Base-by-base conservation (phyloP, 2,329 filamentous ascomycete species). In the Venturia effusa region DNA sequence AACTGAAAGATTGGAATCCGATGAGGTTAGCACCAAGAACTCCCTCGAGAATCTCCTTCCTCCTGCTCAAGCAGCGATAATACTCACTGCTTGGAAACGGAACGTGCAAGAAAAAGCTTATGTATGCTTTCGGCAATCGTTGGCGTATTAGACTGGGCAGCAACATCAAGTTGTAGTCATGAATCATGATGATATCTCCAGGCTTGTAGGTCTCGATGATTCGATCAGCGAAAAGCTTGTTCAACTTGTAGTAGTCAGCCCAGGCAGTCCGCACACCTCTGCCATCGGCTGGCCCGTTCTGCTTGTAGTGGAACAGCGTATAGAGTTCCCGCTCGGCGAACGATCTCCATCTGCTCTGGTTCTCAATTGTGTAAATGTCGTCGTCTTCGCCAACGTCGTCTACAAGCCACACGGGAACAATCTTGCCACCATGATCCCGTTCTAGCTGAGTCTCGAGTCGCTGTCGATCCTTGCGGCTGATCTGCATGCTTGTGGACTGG, bases 51-150 rank as follows among this genome's bases (percentile, higher is more conserved):
- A 97, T 83, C 73, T 97, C 92, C 75, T 96, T 96, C 68, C 93
- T 85, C 67, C 90, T 86, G 43, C 90, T 89, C 64, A 97, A 80
- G 74, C 92, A 96, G 59, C 92, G 86, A 73, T 97, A 85, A 73
- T 96, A 97, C 76, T 97, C 94, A 80, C 90, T 96, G 76, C 92
- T 96, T 40, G 93, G 93, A 76, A 97, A 97, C 0, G 93, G 93
- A 57, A 91, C 88, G 75, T 97, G 93, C 59, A 97, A 81, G 79
- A 91, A 97, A 79, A 97, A 97, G 63, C 91, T 88, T 72, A 97
- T 92, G 78, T 96, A 95, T 76, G 96, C 90, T 74, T 92, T 90
- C 4, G 92, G 90, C 22, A 92, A 81, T 51, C 88, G 85, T 74
- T 96, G 92, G 59, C 93, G 88, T 65, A 97, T 80, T 79, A 97